Evolutionary conservation across 306 rosid genomes (phyloP).

Genomic region (Ammopiptanthus mongolicus): DNA sequence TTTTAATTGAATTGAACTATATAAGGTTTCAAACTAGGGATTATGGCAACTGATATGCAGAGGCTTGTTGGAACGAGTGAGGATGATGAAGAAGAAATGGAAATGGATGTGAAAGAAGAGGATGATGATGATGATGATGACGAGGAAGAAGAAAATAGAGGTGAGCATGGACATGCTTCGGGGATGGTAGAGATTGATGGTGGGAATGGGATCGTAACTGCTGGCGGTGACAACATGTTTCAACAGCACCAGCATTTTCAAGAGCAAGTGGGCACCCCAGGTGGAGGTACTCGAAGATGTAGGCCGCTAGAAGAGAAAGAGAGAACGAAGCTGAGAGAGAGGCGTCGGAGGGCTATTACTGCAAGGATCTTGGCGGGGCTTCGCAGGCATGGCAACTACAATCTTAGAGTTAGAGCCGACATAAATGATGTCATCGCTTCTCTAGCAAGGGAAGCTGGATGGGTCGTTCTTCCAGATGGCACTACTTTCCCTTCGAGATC

Average conservation of each 20-base stretch:
- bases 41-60: conserved; percentile 75
- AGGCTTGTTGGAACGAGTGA: conserved; percentile 80
- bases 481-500: conserved; percentile 86
- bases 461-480: conserved; percentile 99
- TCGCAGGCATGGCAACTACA: conserved; percentile 95
- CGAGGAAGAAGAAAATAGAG: conserved; percentile 47
- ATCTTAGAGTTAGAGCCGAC: conserved; percentile 97
- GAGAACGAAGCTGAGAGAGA: conserved; percentile 94
- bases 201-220: conserved; percentile 52
- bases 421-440: conserved; percentile 94
- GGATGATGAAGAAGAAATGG: conserved; percentile 89
- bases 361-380: conserved; percentile 97
- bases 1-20: conserved; percentile 7
- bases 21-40: conserved; percentile 23
- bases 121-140: conserved; percentile 54
- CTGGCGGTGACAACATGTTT: conserved; percentile 50
- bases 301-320: conserved; percentile 94
- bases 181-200: conserved; percentile 68
- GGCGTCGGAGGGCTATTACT: conserved; percentile 96
- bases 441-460: conserved; percentile 95
- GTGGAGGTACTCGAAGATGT: conserved; percentile 81
- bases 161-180: conserved; percentile 32
- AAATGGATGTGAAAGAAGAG: conserved; percentile 87
- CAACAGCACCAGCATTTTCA: conserved; percentile 58
- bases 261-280: conserved; percentile 69